Evolutionary conservation across 2,329 filamentous ascomycete genomes (phyloP), one percentile per base, ranked within the genome.

Genomic region (Cladosporium oxysporum): DNA sequence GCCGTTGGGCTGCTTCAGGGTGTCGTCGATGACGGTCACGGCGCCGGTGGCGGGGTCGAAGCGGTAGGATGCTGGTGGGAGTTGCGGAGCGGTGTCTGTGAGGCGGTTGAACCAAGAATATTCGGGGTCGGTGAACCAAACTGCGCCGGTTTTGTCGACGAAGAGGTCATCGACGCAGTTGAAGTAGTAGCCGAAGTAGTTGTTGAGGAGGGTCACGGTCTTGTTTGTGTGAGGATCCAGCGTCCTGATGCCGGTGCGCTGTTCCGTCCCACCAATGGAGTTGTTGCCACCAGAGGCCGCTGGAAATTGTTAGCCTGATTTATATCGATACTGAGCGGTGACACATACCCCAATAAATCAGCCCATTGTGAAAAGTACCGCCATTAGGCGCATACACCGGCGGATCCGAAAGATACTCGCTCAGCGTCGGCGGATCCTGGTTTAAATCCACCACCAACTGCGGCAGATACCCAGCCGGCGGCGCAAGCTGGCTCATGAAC

Each of bases 91-190:
- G 0, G 78, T 78, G 64, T 79, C 78, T 28, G 73, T 77, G 23
- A 77, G 71, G 16, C 61, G 69, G 63, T 75, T 77, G 68, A 75
- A 78, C 73, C 76, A 80, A 26, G 71, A 75, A 67, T 80, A 80
- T 12, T 70, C 64, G 0, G 80, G 78, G 68, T 84, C 82, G 1
- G 82, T 83, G 73, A 84, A 84, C 81, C 82, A 84, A 50, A 84
- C 74, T 50, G 82, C 79, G 57, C 80, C 80, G 0, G 78, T 79
- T 5, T 73, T 69, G 35, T 81, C 78, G 52, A 82, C 77, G 62
- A 78, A 75, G 7, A 79, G 72, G 65, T 83, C 81, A 70, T 83
- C 79, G 61, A 81, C 69, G 28, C 73, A 76, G 68, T 76, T 78
- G 71, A 83, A 80, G 73, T 82, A 80, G 71, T 78, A 79, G 31